Evolutionary conservation across 2,329 filamentous ascomycete species (phyloP).

Genomic region (Pseudohalonectria lignicola): DNA sequence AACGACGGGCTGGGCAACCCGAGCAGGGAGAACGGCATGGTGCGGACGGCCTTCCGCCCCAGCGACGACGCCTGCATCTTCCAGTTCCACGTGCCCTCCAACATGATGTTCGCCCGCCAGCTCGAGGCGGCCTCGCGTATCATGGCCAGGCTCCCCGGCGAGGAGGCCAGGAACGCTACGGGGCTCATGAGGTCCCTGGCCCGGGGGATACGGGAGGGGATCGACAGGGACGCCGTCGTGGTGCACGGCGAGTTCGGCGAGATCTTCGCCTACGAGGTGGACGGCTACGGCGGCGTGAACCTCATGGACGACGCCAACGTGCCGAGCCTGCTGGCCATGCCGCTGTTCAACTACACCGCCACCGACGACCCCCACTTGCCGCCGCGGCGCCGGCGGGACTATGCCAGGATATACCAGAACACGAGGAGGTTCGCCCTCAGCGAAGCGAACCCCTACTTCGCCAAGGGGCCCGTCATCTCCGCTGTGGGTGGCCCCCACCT

Average conservation of each 20-base stretch:
- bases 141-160: constrained; percentile 26
- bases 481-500: constrained; percentile 62
- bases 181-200: constrained; percentile 45
- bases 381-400: constrained; percentile 18
- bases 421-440: constrained; percentile 30
- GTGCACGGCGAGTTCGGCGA: constrained; percentile 45
- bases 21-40: constrained; percentile 62
- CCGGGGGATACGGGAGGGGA: constrained; percentile 52
- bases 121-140: constrained; percentile 40
- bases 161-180: constrained; percentile 22
- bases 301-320: constrained; percentile 67
- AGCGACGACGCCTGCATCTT: constrained; percentile 71
- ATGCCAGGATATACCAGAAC: constrained; percentile 63
- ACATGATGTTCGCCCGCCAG: constrained; percentile 56
- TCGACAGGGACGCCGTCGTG: constrained; percentile 62
- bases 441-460: constrained; percentile 66
- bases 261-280: constrained; percentile 71
- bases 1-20: constrained; percentile 70
- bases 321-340: constrained; percentile 53
- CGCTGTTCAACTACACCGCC: constrained; percentile 33
- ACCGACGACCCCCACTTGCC: neutral
- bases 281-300: constrained; percentile 57
- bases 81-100: constrained; percentile 68
- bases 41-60: constrained; percentile 69
- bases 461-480: constrained; percentile 53